Conservation (phyloP, 441 rosid species). For the Bruguiera hainesii region DNA sequence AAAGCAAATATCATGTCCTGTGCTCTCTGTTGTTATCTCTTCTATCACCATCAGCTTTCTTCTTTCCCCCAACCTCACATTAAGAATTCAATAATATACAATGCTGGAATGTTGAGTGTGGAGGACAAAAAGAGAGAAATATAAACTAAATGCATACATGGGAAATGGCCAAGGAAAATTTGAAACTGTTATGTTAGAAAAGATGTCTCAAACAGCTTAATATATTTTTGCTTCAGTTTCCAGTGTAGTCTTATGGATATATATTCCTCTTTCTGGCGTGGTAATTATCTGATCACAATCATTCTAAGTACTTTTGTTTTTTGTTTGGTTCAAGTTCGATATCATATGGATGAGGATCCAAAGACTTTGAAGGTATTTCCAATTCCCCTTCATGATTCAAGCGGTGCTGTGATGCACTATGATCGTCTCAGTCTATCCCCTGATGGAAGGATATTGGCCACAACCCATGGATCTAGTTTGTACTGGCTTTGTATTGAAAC, state of each 20-base stretch:
- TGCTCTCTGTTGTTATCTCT: too few species aligned
- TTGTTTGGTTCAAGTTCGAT: constrained; percentile 61
- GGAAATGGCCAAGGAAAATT: not conserved
- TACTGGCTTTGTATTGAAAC: constrained; percentile 90
- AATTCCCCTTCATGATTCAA: constrained; percentile 69
- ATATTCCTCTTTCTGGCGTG: not conserved
- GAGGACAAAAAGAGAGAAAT: not conserved
- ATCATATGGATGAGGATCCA: constrained; percentile 97
- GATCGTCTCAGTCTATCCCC: constrained; percentile 82
- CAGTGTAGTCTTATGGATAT: not conserved
- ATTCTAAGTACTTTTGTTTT: constrained; percentile 18
- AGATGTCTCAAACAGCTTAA: not conserved
- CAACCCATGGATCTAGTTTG: constrained; percentile 70
- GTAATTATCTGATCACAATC: constrained; percentile 4
- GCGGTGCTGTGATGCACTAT: constrained; percentile 64
- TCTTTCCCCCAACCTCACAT: not conserved
- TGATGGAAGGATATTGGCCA: constrained; percentile 83
- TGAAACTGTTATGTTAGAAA: not conserved
- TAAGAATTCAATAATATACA: too few species aligned
- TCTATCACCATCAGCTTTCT: not conserved
- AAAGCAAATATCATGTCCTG: not conserved
- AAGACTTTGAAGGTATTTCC: constrained; percentile 87
- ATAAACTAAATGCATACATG: not conserved
- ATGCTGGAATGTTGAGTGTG: too few species aligned
- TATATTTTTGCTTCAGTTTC: not conserved